phyloP scores from a whole-genome alignment of 495 filamentous ascomycete genomes.

The Daldinia loculata region DNA sequence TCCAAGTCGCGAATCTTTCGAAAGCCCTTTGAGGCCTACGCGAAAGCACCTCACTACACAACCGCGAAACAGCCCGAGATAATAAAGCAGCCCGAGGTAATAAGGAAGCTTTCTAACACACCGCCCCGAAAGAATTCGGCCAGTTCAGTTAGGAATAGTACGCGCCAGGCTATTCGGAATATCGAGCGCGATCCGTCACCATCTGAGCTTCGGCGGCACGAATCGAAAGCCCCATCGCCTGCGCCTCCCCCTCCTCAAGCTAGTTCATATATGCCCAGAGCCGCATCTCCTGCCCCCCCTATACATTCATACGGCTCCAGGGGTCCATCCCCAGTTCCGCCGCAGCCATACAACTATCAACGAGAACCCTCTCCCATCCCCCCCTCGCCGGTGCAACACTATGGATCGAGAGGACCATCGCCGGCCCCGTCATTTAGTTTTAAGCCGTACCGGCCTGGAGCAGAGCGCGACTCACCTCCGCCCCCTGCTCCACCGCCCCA shows the following conservation, averaged over 20 bases:
- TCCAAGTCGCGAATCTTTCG: constrained; percentile 66
- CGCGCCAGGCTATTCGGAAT: constrained; percentile 29
- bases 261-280: constrained; percentile 43
- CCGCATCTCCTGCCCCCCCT: constrained; percentile 48
- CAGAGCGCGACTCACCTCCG: constrained; percentile 54
- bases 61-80: constrained; percentile 61
- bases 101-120: constrained; percentile 46
- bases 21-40: constrained; percentile 75
- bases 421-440: constrained; percentile 54
- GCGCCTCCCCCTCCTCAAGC: constrained; percentile 31
- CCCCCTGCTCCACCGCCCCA: constrained; percentile 66
- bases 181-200: constrained; percentile 39
- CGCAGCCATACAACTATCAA: constrained; percentile 32
- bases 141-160: constrained; percentile 44
- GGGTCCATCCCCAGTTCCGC: constrained; percentile 44
- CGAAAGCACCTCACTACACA: constrained; percentile 64
- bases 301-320: constrained; percentile 33
- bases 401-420: constrained; percentile 46
- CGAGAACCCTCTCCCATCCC: constrained; percentile 40
- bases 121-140: constrained; percentile 49
- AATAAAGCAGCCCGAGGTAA: constrained; percentile 52
- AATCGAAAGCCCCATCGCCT: constrained; percentile 48
- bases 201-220: constrained; percentile 44
- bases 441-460: constrained; percentile 53
- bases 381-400: constrained; percentile 39